Base-by-base conservation (phyloP, 208 protist species). In the Leptomonas pyrrhocoris region DNA sequence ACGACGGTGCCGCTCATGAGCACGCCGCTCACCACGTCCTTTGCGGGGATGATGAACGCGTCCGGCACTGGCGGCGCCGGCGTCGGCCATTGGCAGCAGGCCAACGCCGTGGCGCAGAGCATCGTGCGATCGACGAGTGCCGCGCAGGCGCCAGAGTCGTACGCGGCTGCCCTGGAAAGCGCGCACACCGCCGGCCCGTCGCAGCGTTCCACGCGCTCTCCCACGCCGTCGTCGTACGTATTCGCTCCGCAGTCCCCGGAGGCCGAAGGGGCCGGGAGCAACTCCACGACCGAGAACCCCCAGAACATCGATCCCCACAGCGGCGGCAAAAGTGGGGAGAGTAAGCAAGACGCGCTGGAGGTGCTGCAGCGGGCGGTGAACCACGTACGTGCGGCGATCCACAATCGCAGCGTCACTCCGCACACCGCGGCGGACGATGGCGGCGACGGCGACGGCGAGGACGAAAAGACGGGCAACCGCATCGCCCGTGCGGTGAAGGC, bases 111-210 rank as follows among this genome's bases (percentile, higher is more conserved):
- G 3, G 40, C 42, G 34, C 31, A 76, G 27, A 70, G 45, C 40
- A 76, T 76, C 38, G 71, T 76, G 31, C 71, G 71, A 1, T 69
- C 54, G 31, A 76, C 54, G 21, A 59, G 54, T 27, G 62, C 70
- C 12, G 51, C 65, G 18, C 64, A 62, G 11, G 30, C 54, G 1
- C 31, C 54, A 7, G 70, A 75, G 25, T 21, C 59, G 8, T 50
- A 19, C 43, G 40, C 21, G 31, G 45, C 45, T 6, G 45, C 30
- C 5, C 2, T 53, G 59, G 45, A 54, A 11, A 25, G 2, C 18
- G 18, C 59, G 8, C 40, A n/a, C 21, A 15, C 19, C 45, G 30
- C 9, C 45, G 28, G 4, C 23, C 23, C 59, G 43, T 38, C 59
- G 59, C 40, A 21, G 28, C 18, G 23, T 21, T 64, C 59, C 23